Evolutionary conservation across 164 flowering plant genomes (phyloP).

Genomic region (Chloranthus sessilifolius): DNA sequence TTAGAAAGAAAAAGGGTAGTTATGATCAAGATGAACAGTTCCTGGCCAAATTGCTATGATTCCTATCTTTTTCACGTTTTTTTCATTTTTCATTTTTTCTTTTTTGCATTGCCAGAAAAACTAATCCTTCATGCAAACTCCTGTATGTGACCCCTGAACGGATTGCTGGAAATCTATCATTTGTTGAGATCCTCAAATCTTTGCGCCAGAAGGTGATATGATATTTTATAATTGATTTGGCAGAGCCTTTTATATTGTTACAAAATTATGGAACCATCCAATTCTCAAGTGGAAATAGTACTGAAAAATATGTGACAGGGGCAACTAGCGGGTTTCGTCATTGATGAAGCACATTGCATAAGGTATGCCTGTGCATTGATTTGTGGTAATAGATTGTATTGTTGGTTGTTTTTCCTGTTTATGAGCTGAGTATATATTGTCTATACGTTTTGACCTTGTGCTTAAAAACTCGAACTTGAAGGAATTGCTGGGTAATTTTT

Average conservation of each 20-base stretch:
- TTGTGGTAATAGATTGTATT: not conserved
- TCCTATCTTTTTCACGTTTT: not conserved
- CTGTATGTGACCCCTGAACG: constrained; percentile 97
- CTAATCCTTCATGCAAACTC: constrained; percentile 88
- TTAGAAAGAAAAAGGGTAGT: too few relatives aligned
- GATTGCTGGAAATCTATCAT: constrained; percentile 68
- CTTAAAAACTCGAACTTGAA: too few relatives aligned
- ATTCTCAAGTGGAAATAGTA: not conserved
- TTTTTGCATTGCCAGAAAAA: constrained; percentile 37
- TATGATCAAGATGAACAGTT: too few relatives aligned
- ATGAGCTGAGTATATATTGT: too few relatives aligned
- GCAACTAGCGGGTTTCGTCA: constrained; percentile 80
- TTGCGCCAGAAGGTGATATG: constrained; percentile 59
- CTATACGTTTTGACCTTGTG: too few relatives aligned
- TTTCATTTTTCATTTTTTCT: not conserved
- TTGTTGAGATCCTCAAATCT: constrained; percentile 54
- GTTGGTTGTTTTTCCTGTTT: constrained; percentile 3
- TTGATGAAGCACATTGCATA: constrained; percentile 98
- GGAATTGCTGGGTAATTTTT: too few relatives aligned
- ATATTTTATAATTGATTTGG: constrained; percentile 1
- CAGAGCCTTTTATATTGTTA: not conserved
- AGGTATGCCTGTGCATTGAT: constrained; percentile 38
- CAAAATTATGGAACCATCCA: constrained; percentile 2
- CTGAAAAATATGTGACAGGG: constrained; percentile 39
- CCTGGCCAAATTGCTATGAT: too few relatives aligned